Conservation (phyloP, 169 alveolate species). For the Plasmodium vinckei region DNA sequence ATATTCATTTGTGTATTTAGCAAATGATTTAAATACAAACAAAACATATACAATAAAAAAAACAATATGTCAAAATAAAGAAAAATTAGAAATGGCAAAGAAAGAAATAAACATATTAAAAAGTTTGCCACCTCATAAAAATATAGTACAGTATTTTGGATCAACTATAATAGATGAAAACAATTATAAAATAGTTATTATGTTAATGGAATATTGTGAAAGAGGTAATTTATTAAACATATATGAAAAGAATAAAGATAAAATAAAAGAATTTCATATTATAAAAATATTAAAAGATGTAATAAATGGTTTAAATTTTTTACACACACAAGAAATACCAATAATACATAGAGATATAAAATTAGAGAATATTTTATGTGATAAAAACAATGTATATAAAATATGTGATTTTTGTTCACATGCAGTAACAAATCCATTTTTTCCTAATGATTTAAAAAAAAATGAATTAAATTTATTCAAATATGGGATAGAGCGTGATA, state of each 20-base stretch:
- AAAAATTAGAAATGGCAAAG: constrained; percentile 74
- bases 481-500: constrained; percentile 88
- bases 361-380: constrained; percentile 79
- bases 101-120: constrained; percentile 79
- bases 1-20: constrained; percentile 83
- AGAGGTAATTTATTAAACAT: constrained; percentile 82
- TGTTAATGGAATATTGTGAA: constrained; percentile 76
- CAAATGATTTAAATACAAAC: constrained; percentile 79
- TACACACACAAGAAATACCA: constrained; percentile 89
- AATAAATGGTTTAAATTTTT: constrained; percentile 81
- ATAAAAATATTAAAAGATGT: constrained; percentile 77
- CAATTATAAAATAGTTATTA: constrained; percentile 28
- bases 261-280: constrained; percentile 78
- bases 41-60: constrained; percentile 81
- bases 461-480: constrained; percentile 76
- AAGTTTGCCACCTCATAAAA: constrained; percentile 69
- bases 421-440: constrained; percentile 77
- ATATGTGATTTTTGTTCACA: constrained; percentile 94
- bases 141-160: constrained; percentile 77
- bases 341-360: constrained; percentile 91
- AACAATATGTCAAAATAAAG: constrained; percentile 77
- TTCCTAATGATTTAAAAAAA: constrained; percentile 51
- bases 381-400: constrained; percentile 82
- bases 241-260: constrained; percentile 88
- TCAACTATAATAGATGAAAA: constrained; percentile 35